Conservation (phyloP, 371 early-diverging fungal species). For the Lichtheimia corymbifera region DNA sequence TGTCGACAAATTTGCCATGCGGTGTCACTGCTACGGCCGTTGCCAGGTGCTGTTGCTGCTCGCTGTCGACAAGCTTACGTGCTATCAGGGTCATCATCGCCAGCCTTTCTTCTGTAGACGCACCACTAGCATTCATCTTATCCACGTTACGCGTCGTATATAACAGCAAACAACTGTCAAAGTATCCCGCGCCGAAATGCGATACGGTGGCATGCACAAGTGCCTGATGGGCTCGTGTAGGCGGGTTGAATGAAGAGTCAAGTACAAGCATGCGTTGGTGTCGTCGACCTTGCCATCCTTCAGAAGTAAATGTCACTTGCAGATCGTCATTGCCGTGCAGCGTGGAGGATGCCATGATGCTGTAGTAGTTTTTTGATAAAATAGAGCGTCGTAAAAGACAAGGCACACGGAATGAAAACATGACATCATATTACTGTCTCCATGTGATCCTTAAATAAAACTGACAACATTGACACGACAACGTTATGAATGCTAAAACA, state of each 20-base stretch:
- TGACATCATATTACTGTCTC: too few relatives aligned
- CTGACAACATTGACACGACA: too few relatives aligned
- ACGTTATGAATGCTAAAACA: too few relatives aligned
- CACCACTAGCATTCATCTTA: slow-evolving; percentile 50
- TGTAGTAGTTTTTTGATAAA: too few relatives aligned
- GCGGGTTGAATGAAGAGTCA: slow-evolving; percentile 73
- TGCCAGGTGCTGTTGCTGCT: background rate
- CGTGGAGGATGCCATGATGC: too few relatives aligned
- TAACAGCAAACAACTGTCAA: slow-evolving; percentile 49
- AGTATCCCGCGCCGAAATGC: slow-evolving; percentile 23
- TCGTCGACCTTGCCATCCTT: too few relatives aligned
- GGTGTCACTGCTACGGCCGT: slow-evolving; percentile 53
- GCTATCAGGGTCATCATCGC: slow-evolving; percentile 61
- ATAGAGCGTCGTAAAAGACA: too few relatives aligned
- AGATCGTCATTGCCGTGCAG: too few relatives aligned
- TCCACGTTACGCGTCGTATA: slow-evolving; percentile 64
- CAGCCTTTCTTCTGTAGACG: slow-evolving; percentile 44
- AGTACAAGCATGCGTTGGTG: slow-evolving; percentile 34
- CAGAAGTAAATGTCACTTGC: too few relatives aligned
- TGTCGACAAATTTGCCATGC: slow-evolving; percentile 63
- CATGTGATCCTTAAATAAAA: too few relatives aligned
- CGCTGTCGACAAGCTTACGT: slow-evolving; percentile 9
- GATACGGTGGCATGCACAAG: slow-evolving; percentile 28
- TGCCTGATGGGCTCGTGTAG: slow-evolving; percentile 59
- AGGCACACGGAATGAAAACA: too few relatives aligned